Base-by-base conservation (phyloP, 208 protist species). In the Herpetomonas muscarum region DNA sequence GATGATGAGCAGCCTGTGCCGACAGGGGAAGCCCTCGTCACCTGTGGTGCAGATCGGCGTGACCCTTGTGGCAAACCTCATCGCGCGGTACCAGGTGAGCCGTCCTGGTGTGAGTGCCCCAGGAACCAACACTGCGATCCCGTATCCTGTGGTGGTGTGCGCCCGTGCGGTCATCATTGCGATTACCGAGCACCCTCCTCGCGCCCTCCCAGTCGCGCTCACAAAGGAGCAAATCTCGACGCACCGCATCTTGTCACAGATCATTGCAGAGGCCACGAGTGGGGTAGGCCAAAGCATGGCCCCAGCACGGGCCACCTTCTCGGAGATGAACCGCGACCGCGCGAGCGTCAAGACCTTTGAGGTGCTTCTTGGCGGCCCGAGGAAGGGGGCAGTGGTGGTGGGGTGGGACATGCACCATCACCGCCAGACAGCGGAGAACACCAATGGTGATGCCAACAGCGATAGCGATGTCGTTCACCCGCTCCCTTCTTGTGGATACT, bases 31-130 rank as follows among this genome's bases (percentile, higher is more conserved):
- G 55, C 81, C 87, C 65, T 70, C 73, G 15, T 86, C 74, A 31
- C 71, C 76, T 5, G 74, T 91, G 9, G 85, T 92, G 34, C 88
- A 95, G 57, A 79, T 90, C 39, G 88, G 85, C 34, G 80, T 92
- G n/a, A 84, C 72, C 6, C 55, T 95, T 15, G 65, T 95, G 9
- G 78, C 80, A 4, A 79, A 90, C 56, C 64, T 95, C n/a, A 74
- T 83, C 44, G 55, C 72, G 52, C 79, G 88, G 13, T 94, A 91
- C 54, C 62, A 69, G 53, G 50, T 57, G 10, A 67, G 76, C 41
- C 64, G 74, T n/a, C 76, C 78, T 1, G 54, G 25, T 62, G 29
- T 68, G 42, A 13, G 50, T 34, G 17, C 62, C n/a, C 66, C 70
- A 10, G 64, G 70, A 12, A 65, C 63, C 30, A 49, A 71, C 1